Percentiles rank a stretch among this genome's conserved stretches.
phyloP scores from a whole-genome alignment of 805 yeast species.

The Candida jianshihensis region DNA sequence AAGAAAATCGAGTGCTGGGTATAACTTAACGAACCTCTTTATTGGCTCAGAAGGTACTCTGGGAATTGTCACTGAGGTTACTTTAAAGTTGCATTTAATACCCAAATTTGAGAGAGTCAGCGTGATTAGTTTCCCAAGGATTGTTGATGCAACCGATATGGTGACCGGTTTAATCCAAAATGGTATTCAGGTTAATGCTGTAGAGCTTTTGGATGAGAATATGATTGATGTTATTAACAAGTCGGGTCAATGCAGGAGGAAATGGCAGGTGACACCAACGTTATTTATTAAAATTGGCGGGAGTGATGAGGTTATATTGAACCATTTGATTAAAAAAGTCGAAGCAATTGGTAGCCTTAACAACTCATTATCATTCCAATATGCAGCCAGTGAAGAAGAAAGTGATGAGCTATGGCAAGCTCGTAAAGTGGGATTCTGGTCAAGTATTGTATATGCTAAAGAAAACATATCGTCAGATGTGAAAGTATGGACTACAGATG shows the following conservation, averaged over 20 bases:
- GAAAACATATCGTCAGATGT: slow-evolving; percentile 36
- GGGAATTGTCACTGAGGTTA: slow-evolving; percentile 68
- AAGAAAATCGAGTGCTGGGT: slow-evolving; percentile 67
- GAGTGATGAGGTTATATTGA: slow-evolving; percentile 26
- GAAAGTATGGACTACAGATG: slow-evolving; percentile 64
- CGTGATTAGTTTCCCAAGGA: slow-evolving; percentile 55
- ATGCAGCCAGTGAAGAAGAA: slow-evolving; percentile 50
- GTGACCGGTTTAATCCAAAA: slow-evolving; percentile 51
- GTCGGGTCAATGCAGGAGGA: slow-evolving; percentile 42
- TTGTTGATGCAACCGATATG: slow-evolving; percentile 60
- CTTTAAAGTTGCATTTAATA: slow-evolving; percentile 54
- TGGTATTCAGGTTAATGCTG: slow-evolving; percentile 59
- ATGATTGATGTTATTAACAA: slow-evolving; percentile 57
- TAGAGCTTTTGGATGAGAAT: slow-evolving; percentile 61
- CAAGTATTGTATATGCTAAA: slow-evolving; percentile 54
- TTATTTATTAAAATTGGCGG: slow-evolving; percentile 56
- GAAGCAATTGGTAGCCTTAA: slow-evolving; percentile 40
- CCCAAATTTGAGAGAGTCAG: slow-evolving; percentile 58
- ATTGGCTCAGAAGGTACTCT: slow-evolving; percentile 71
- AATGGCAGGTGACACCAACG: slow-evolving; percentile 49
- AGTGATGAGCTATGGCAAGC: slow-evolving; percentile 63
- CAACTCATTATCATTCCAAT: slow-evolving; percentile 43
- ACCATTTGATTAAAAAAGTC: slow-evolving; percentile 38
- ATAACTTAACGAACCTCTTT: slow-evolving; percentile 60
- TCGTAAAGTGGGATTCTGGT: slow-evolving; percentile 58